Evolutionary conservation across 495 filamentous ascomycete species (phyloP), one percentile per base, ranked within the genome.

Genomic region (Podospora didyma): DNA sequence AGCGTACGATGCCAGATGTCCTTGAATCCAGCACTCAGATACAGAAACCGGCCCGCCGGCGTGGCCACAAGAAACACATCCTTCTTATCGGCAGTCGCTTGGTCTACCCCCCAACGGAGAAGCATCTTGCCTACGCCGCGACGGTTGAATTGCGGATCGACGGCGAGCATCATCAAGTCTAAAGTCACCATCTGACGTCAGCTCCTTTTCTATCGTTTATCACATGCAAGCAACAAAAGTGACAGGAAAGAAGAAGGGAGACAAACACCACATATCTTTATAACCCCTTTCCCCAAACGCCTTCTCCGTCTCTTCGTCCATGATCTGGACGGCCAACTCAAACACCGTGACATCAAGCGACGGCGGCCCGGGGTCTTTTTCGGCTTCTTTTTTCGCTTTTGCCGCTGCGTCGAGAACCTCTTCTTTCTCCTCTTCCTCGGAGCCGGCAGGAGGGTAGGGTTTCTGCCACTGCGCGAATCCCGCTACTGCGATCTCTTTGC

Each of bases 261-360:
- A 57, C 61, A 41, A 54, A 68, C 66, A 65, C 60, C 61, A 68
- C 66, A 68, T 66, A 0, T 66, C 46, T 19, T 49, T 54, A 11
- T 62, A 24, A n/a, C 58, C 66, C 0, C 57, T 51, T 0, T 54
- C 46, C 11, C 62, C 65, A 0, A 67, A 49, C 4, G 20, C 45
- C 48, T 51, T 41, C n/a, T 46, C 22, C 0, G 54, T 49, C 56
- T 61, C 59, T 1, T 9, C 28, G 1, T 59, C 46, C 10, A 64
- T 31, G 10, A 19, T 7, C n/a, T 21, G 14, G 14, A n/a, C n/a
- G n/a, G n/a, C 45, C 22, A 62, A 4, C 3, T 34, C 46, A 1
- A 14, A 20, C 37, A 62, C 46, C 14, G 31, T 11, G 14, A n/a
- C n/a, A n/a, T 67, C 59, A 0, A 62, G 52, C 23, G 37, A 37